These are phyloP conservation scores for Penicillium salamii DNA, from an alignment of 495 filamentous ascomycete genomes.

Conservation along the genomic window DNA sequence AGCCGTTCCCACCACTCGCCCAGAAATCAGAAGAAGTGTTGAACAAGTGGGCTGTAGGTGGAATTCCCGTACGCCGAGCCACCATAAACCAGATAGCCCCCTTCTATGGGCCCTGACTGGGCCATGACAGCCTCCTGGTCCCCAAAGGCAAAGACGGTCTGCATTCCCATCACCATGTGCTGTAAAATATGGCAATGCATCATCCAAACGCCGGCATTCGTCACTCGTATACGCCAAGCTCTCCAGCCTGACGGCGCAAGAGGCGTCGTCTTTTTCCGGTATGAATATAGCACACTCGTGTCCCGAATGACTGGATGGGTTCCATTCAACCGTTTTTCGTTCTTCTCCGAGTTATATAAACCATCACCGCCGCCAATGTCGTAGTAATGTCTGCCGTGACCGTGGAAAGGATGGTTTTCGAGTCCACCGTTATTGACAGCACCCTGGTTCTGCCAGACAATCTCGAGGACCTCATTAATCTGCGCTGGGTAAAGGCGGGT, in stretches of 20 bases:
- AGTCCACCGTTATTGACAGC: slow-evolving; percentile 36
- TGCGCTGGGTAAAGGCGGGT: slow-evolving; percentile 50
- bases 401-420: slow-evolving; percentile 61
- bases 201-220: slow-evolving; percentile 58
- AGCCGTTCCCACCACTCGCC: too few relatives aligned
- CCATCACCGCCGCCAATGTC: slow-evolving; percentile 59
- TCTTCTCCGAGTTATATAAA: slow-evolving; percentile 48
- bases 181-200: slow-evolving; percentile 60
- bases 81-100: slow-evolving; percentile 48
- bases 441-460: slow-evolving; percentile 54
- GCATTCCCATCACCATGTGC: slow-evolving; percentile 56
- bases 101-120: slow-evolving; percentile 34
- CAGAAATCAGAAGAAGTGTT: too few relatives aligned
- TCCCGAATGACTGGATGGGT: slow-evolving; percentile 49
- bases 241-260: slow-evolving; percentile 52
- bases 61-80: slow-evolving; percentile 50
- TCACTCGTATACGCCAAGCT: slow-evolving; percentile 53
- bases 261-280: slow-evolving; percentile 11
- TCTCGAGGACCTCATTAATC: slow-evolving; percentile 61
- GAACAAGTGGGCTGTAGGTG: slow-evolving; percentile 28
- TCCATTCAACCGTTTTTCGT: slow-evolving; percentile 45
- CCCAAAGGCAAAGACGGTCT: slow-evolving; percentile 33
- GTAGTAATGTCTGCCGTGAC: slow-evolving; percentile 56
- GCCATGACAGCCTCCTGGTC: slow-evolving; percentile 39
- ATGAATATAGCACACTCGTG: slow-evolving; percentile 51